Conservation (phyloP, 148 eudicot species). For the Simmondsia chinensis region DNA sequence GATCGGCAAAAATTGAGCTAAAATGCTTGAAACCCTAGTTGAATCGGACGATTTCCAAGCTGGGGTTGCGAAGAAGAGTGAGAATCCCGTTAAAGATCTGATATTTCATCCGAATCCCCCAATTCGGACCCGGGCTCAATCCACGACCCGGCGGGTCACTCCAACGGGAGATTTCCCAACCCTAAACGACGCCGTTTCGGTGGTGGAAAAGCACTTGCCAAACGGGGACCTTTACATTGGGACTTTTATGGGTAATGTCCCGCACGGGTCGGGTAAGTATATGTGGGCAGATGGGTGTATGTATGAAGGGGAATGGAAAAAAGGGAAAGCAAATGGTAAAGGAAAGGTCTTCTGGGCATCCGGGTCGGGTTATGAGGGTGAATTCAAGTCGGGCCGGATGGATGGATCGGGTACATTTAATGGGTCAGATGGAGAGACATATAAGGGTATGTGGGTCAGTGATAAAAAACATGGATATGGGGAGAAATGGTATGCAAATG, state of each 20-base stretch:
- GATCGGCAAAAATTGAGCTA: too few species aligned
- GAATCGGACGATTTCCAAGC: too few species aligned
- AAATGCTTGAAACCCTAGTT: too few species aligned
- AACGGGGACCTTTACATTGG: conserved; percentile 92
- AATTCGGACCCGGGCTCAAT: conserved; percentile 38
- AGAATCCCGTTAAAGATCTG: too few species aligned
- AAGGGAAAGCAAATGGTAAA: conserved; percentile 78
- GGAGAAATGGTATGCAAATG: conserved; percentile 57
- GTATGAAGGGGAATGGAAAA: conserved; percentile 92
- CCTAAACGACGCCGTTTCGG: conserved; percentile 3
- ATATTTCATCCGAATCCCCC: neutral
- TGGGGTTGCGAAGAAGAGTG: too few species aligned
- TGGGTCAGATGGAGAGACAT: conserved; percentile 71
- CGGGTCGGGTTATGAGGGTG: conserved; percentile 83
- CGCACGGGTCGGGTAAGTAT: conserved; percentile 80
- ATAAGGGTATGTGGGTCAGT: conserved; percentile 48
- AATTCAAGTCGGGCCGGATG: conserved; percentile 79
- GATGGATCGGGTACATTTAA: conserved; percentile 66
- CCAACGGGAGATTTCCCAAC: conserved; percentile 31
- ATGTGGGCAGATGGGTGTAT: conserved; percentile 91
- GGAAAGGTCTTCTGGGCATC: conserved; percentile 95
- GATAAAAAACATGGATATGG: conserved; percentile 73
- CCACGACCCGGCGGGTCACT: conserved; percentile 36
- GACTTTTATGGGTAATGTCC: conserved; percentile 43
- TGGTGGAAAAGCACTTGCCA: conserved; percentile 40